phyloP scores from a whole-genome alignment of 768 basidiomycete species.

The Amanita molliuscula region DNA sequence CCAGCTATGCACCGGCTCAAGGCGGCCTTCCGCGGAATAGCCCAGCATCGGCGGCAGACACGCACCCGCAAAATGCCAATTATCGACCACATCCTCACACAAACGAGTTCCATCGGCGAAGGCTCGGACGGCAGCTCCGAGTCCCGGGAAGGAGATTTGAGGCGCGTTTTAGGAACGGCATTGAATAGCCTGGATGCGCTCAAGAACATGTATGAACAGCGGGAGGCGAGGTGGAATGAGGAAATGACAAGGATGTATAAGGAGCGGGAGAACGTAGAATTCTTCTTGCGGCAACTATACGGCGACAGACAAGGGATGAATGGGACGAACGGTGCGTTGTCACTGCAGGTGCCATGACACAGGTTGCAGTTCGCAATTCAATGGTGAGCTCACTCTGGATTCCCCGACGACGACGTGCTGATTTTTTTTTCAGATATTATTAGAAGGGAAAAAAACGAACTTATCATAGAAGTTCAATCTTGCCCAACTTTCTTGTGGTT shows the following conservation, averaged over 20 bases:
- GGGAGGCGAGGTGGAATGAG: slow-evolving; percentile 60
- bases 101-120: slow-evolving; percentile 33
- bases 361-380: background rate
- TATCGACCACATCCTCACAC: slow-evolving; percentile 37
- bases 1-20: slow-evolving; percentile 43
- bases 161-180: slow-evolving; percentile 57
- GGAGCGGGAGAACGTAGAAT: slow-evolving; percentile 57
- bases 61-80: slow-evolving; percentile 33
- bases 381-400: background rate
- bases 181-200: slow-evolving; percentile 56
- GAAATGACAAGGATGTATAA: slow-evolving; percentile 57
- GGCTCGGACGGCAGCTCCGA: slow-evolving; percentile 47
- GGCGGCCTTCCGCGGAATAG: slow-evolving; percentile 47
- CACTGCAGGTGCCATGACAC: background rate
- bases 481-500: too few species aligned
- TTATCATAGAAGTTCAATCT: too few species aligned
- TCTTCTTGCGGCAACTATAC: slow-evolving; percentile 58
- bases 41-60: slow-evolving; percentile 40
- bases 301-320: slow-evolving; percentile 17
- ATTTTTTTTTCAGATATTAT: too few species aligned
- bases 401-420: too few species aligned
- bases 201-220: slow-evolving; percentile 54
- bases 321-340: background rate
- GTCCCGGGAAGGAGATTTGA: slow-evolving; percentile 52
- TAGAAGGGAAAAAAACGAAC: too few species aligned